phyloP scores from a whole-genome alignment of 192 early-diverging fungal genomes.

The Dispira parvispora region DNA sequence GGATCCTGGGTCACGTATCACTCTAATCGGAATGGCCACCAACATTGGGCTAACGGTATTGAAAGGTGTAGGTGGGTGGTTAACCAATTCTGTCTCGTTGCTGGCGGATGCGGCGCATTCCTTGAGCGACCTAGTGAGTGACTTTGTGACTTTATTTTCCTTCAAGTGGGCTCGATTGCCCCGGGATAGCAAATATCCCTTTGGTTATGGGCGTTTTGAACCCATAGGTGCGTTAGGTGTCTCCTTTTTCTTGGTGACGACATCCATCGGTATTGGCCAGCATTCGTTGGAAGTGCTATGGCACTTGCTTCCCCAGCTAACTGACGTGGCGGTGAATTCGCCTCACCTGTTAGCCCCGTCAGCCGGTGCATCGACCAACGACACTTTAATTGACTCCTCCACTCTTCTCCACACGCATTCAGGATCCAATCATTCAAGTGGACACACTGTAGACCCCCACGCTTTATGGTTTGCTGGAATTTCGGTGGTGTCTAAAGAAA shows the following conservation, averaged over 20 bases:
- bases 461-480: constrained; percentile 54
- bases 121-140: constrained; percentile 39
- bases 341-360: constrained; percentile 9
- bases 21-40: constrained; percentile 42
- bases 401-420: constrained; percentile 14
- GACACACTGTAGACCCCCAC: constrained; percentile 30
- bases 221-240: constrained; percentile 45
- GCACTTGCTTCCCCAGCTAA: constrained; percentile 14
- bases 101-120: constrained; percentile 71
- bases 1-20: constrained; percentile 43
- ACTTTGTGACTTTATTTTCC: constrained; percentile 65
- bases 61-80: constrained; percentile 45
- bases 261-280: constrained; percentile 44
- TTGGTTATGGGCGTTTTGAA: constrained; percentile 49
- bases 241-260: constrained; percentile 45
- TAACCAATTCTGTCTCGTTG: constrained; percentile 57
- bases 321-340: constrained; percentile 3
- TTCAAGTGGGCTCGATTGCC: constrained; percentile 47
- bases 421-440: constrained; percentile 5
- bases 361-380: neutral
- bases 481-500: constrained; percentile 60
- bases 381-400: neutral
- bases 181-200: constrained; percentile 45
- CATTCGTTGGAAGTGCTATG: constrained; percentile 35
- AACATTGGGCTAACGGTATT: constrained; percentile 41